phyloP scores from a whole-genome alignment of 192 early-diverging fungal genomes.

The Spinellus fusiger region DNA sequence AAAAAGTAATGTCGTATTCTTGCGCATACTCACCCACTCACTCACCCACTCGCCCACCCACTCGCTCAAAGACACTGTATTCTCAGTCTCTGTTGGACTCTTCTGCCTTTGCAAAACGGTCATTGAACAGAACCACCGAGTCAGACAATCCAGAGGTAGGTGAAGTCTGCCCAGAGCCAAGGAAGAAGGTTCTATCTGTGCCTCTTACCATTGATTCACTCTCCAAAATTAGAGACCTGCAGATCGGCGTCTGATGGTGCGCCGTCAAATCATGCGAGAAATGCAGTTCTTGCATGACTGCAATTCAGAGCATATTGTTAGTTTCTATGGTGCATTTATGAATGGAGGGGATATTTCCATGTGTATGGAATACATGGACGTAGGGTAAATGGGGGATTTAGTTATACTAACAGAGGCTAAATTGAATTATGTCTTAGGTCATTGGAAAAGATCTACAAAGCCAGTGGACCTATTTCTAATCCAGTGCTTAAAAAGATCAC shows the following conservation, averaged over 20 bases:
- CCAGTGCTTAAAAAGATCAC: constrained; percentile 79
- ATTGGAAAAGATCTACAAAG: constrained; percentile 85
- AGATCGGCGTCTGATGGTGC: constrained; percentile 55
- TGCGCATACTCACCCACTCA: too few relatives aligned
- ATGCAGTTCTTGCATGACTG: constrained; percentile 93
- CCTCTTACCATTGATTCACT: not conserved
- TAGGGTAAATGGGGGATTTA: constrained; percentile 42
- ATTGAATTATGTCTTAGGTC: constrained; percentile 43
- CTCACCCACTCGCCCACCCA: too few relatives aligned
- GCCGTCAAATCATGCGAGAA: constrained; percentile 86
- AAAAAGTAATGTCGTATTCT: constrained; percentile 85
- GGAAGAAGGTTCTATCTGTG: not conserved
- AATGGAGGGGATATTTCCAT: constrained; percentile 78
- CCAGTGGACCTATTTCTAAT: constrained; percentile 79
- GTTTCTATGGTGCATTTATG: constrained; percentile 91
- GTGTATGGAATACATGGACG: constrained; percentile 96
- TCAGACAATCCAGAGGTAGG: too few relatives aligned
- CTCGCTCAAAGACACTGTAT: constrained; percentile 18
- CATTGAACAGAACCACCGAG: too few relatives aligned
- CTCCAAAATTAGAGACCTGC: not conserved
- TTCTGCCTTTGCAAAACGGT: constrained; percentile 4
- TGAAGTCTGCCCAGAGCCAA: not conserved
- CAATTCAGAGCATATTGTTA: constrained; percentile 90
- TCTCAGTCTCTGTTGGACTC: constrained; percentile 19
- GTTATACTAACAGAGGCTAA: not conserved